Conservation (phyloP, 106 monocot species). For the Platanthera zijinensis region DNA sequence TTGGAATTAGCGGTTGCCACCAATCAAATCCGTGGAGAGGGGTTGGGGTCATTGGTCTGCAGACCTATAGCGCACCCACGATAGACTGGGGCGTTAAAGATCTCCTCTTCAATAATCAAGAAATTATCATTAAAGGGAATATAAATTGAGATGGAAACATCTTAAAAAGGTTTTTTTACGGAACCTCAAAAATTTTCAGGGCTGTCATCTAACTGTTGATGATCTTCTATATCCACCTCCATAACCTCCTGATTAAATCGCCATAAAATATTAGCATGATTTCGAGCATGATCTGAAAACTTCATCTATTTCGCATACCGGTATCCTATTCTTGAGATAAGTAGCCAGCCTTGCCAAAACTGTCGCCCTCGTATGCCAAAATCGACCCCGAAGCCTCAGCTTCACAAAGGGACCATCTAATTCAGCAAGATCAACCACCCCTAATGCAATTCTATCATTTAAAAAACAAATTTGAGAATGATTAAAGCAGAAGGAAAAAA, state of each 20-base stretch:
- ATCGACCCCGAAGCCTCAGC: constrained; percentile 64
- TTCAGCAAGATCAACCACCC: constrained; percentile 73
- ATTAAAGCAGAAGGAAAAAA: neutral
- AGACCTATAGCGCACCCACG: neutral
- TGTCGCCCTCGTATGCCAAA: constrained; percentile 67
- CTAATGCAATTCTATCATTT: constrained; percentile 14
- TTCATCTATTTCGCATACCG: constrained; percentile 28
- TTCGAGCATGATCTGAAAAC: neutral
- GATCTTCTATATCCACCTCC: constrained; percentile 94
- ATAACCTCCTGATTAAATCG: constrained; percentile 61
- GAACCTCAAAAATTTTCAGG: constrained; percentile 72
- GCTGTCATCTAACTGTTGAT: constrained; percentile 90
- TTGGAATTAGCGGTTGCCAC: no score
- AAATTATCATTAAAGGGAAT: neutral
- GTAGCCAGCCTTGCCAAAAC: constrained; percentile 61
- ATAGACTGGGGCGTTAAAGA: no score
- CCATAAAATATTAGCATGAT: neutral
- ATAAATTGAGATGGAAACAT: neutral
- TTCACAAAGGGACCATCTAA: constrained; percentile 87
- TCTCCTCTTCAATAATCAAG: neutral
- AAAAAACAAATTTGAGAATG: neutral
- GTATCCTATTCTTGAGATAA: constrained; percentile 81
- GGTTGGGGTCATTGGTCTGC: no score
- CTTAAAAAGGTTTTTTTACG: neutral
- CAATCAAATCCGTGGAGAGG: no score